phyloP scores from a whole-genome alignment of 2,329 filamentous ascomycete genomes.

The Taxawa tesnikishii region DNA sequence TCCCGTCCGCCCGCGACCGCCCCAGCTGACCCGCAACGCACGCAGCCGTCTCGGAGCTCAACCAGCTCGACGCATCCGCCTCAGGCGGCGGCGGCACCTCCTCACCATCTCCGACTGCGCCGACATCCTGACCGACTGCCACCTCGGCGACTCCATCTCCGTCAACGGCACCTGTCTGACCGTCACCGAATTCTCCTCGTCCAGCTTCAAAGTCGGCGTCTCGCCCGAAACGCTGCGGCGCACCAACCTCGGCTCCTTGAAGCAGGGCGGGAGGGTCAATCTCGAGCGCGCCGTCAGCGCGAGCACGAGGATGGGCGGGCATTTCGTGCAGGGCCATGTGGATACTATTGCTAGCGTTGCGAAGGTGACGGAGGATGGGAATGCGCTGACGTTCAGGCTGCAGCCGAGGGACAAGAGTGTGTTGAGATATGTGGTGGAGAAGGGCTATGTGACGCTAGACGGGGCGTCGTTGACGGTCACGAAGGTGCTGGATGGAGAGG shows the following conservation, averaged over 20 bases:
- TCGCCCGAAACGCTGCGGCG: conserved; percentile 91
- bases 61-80: conserved; percentile 62
- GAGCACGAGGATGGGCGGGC: conserved; percentile 89
- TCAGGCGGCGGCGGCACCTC: conserved; percentile 66
- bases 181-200: conserved; percentile 57
- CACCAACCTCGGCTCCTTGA: conserved; percentile 78
- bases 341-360: conserved; percentile 74
- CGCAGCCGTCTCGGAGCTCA: conserved; percentile 70
- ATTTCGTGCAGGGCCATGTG: conserved; percentile 93
- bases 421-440: conserved; percentile 83
- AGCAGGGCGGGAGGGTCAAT: conserved; percentile 60
- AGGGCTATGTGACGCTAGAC: conserved; percentile 90
- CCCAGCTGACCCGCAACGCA: conserved; percentile 19
- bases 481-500: conserved; percentile 62
- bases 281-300: conserved; percentile 88
- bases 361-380: conserved; percentile 66
- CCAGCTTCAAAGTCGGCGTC: conserved; percentile 77
- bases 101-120: conserved; percentile 69
- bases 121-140: conserved; percentile 68
- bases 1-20: conserved; percentile 13
- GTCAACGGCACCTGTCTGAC: conserved; percentile 96
- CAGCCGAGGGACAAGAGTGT: conserved; percentile 56
- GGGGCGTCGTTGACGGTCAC: conserved; percentile 92
- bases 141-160: conserved; percentile 85
- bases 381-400: conserved; percentile 79